Conservation (phyloP, 257 asterid genomes). For the Apocynum venetum region DNA sequence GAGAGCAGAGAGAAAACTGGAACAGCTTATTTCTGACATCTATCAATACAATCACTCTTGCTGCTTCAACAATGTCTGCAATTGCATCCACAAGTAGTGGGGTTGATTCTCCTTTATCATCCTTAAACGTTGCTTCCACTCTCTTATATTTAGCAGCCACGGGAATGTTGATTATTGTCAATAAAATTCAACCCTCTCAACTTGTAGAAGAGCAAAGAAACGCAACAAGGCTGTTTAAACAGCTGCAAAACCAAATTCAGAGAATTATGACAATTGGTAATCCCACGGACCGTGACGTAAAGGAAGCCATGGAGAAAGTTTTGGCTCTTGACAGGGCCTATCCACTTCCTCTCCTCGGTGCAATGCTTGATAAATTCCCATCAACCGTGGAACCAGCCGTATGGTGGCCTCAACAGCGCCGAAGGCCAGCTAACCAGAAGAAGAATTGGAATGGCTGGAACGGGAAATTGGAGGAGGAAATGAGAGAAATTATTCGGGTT, state of each 20-base stretch:
- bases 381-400: slow-evolving; percentile 42
- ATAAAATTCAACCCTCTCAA: slow-evolving; percentile 69
- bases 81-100: background rate
- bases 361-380: slow-evolving; percentile 39
- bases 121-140: slow-evolving; percentile 23
- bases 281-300: slow-evolving; percentile 36
- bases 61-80: slow-evolving; percentile 26
- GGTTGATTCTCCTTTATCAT: slow-evolving; percentile 12
- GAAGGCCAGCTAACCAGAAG: slow-evolving; percentile 9
- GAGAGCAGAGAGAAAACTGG: slow-evolving; percentile 42
- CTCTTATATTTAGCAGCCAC: slow-evolving; percentile 31
- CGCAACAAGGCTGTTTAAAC: slow-evolving; percentile 55
- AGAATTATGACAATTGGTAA: slow-evolving; percentile 34
- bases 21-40: slow-evolving; percentile 46
- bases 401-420: slow-evolving; percentile 48
- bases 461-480: slow-evolving; percentile 46
- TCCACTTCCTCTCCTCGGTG: slow-evolving; percentile 45
- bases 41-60: slow-evolving; percentile 38
- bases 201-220: slow-evolving; percentile 75
- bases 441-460: slow-evolving; percentile 46
- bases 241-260: slow-evolving; percentile 42
- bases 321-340: slow-evolving; percentile 60
- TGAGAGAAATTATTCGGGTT: slow-evolving; percentile 33
- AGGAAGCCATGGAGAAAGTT: slow-evolving; percentile 50
- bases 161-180: slow-evolving; percentile 28